These are phyloP conservation scores for Candida sp. DNA, from an alignment of 1,139 yeast species.

Conservation along the genomic window DNA sequence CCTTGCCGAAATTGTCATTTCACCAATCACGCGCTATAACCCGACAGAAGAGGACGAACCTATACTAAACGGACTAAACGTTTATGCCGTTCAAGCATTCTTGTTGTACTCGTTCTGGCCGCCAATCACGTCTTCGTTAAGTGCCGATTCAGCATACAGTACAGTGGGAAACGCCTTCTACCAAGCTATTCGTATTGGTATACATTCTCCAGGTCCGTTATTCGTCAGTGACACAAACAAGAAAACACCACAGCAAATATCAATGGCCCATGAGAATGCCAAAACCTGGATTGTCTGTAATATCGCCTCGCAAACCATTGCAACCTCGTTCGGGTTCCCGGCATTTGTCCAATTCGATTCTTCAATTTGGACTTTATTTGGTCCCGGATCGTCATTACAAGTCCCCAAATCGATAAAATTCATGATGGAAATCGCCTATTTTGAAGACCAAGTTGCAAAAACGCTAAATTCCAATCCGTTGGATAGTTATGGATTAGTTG, in stretches of 20 bases:
- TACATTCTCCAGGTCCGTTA: constrained; percentile 52
- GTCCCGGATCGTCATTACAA: constrained; percentile 34
- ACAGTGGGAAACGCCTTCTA: constrained; percentile 90
- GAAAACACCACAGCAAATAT: constrained; percentile 24
- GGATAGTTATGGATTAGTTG: constrained; percentile 65
- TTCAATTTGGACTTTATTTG: constrained; percentile 54
- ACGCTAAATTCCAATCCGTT: constrained; percentile 71
- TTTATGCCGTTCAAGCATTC: constrained; percentile 91
- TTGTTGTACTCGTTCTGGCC: constrained; percentile 93
- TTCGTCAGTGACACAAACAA: constrained; percentile 12
- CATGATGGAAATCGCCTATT: constrained; percentile 78
- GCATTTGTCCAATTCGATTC: constrained; percentile 86
- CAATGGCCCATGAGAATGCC: constrained; percentile 69
- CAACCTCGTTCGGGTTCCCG: constrained; percentile 93
- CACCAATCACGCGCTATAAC: constrained; percentile 82
- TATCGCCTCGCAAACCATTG: constrained; percentile 83
- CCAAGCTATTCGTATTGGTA: constrained; percentile 87
- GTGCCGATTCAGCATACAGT: constrained; percentile 96
- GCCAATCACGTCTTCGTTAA: constrained; percentile 85
- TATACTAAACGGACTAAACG: constrained; percentile 84
- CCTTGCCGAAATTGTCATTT: constrained; percentile 81
- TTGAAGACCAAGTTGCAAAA: constrained; percentile 81
- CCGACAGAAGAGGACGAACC: constrained; percentile 78
- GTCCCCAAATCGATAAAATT: constrained; percentile 64
- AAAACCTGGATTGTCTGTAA: constrained; percentile 95